These are phyloP conservation scores for Penicillium sp. DNA, from an alignment of 2,329 filamentous ascomycete genomes.

Conservation along the genomic window DNA sequence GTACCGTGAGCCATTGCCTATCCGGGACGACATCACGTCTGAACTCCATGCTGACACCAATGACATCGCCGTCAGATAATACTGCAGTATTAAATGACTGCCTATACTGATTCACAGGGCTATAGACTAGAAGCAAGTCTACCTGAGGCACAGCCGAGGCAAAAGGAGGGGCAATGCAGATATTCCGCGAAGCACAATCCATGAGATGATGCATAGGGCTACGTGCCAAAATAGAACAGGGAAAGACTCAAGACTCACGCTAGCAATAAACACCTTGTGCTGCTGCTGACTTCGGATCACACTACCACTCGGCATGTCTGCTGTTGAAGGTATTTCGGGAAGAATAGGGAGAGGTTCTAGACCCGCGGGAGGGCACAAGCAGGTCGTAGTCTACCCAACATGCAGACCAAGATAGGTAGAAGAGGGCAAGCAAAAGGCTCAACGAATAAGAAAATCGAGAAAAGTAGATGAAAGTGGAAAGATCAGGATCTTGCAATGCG, in stretches of 20 bases:
- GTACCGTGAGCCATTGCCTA: neutral
- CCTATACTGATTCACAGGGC: neutral
- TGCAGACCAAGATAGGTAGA: constrained; percentile 1
- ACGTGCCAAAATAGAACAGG: neutral
- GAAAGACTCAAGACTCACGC: constrained; percentile 15
- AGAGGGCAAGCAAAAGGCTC: neutral
- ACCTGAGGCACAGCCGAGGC: neutral
- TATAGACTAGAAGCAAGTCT: neutral
- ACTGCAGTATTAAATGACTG: neutral
- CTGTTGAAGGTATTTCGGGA: constrained; percentile 15
- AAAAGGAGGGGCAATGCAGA: constrained; percentile 4
- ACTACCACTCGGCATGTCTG: constrained; percentile 20
- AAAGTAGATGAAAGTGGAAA: constrained; percentile 1
- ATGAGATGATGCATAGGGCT: constrained; percentile 3
- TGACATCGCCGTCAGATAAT: neutral
- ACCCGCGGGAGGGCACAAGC: constrained; percentile 13
- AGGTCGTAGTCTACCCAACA: constrained; percentile 9
- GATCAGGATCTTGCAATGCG: constrained; percentile 13
- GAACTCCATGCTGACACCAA: neutral
- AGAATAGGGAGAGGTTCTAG: constrained; percentile 18
- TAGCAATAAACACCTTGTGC: constrained; percentile 24
- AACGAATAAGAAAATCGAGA: neutral
- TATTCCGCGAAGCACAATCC: constrained; percentile 6
- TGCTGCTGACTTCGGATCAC: constrained; percentile 18
- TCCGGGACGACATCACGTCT: neutral